phyloP scores from a whole-genome alignment of 345 rosid species.

The Citrus sp. region DNA sequence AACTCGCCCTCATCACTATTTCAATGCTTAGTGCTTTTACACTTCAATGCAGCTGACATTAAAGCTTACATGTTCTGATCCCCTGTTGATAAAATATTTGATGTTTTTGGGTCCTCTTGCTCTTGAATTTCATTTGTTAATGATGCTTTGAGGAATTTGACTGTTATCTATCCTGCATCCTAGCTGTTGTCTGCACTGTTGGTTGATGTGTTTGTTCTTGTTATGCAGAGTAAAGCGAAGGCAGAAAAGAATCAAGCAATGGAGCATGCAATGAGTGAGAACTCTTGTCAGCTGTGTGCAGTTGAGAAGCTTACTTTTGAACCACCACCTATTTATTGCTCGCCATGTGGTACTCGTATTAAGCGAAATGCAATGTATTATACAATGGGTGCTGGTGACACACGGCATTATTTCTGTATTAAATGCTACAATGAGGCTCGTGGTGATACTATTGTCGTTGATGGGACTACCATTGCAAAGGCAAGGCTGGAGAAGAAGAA shows the following conservation, averaged over 20 bases:
- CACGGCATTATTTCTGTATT: constrained; percentile 87
- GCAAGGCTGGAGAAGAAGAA: constrained; percentile 93
- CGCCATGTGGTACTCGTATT: constrained; percentile 94
- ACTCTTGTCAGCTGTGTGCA: constrained; percentile 97
- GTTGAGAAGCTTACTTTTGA: constrained; percentile 98
- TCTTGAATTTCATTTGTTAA: background rate
- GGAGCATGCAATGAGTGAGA: constrained; percentile 97
- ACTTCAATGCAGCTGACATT: background rate
- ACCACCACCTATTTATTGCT: constrained; percentile 96
- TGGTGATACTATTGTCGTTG: constrained; percentile 72
- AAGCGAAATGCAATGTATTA: constrained; percentile 98
- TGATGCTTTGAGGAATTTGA: background rate
- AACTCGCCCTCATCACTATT: background rate
- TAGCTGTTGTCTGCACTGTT: background rate
- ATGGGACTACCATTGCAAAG: constrained; percentile 64
- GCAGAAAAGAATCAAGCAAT: constrained; percentile 95
- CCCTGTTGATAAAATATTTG: background rate
- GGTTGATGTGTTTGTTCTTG: constrained; percentile 12
- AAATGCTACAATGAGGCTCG: constrained; percentile 97
- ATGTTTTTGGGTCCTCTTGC: background rate
- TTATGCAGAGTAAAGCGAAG: constrained; percentile 86
- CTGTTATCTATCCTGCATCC: background rate
- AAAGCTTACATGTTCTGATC: background rate
- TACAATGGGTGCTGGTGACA: constrained; percentile 84
- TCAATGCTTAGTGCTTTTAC: background rate